These are phyloP conservation scores for Cicer chorassanicum DNA, from an alignment of 306 rosid genomes.

Conservation along the genomic window DNA sequence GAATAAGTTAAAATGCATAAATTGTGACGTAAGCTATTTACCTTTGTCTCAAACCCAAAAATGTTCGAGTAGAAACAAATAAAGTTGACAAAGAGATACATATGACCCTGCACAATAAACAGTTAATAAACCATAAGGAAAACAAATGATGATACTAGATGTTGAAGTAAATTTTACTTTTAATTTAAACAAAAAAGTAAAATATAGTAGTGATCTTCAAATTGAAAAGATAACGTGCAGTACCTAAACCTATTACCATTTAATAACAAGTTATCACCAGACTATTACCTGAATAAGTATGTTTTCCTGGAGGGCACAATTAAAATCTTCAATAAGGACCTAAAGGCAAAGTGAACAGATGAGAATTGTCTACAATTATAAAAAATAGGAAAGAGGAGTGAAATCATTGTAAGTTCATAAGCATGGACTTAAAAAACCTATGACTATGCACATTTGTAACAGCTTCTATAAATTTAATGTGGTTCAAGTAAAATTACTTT, in stretches of 20 bases:
- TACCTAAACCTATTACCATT: conserved; percentile 15
- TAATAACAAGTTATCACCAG: conserved; percentile 22
- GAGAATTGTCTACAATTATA: conserved; percentile 20
- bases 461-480: background rate
- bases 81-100: conserved; percentile 80
- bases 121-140: conserved; percentile 46
- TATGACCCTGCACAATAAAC: conserved; percentile 79
- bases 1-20: conserved; percentile 30
- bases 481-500: conserved; percentile 16
- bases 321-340: conserved; percentile 95
- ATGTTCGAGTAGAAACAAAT: conserved; percentile 96
- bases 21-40: conserved; percentile 41
- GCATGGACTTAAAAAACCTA: conserved; percentile 16
- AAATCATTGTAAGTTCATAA: conserved; percentile 14
- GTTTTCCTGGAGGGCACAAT: conserved; percentile 95
- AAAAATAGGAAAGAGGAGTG: conserved; percentile 11
- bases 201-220: conserved; percentile 29
- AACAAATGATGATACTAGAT: conserved; percentile 37
- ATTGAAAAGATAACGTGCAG: conserved; percentile 22
- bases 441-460: conserved; percentile 14
- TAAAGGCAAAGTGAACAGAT: conserved; percentile 43
- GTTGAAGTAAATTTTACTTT: conserved; percentile 32
- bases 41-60: conserved; percentile 97
- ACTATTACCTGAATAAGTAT: conserved; percentile 83
- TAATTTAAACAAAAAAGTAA: conserved; percentile 25